A percentile compares a stretch with the other conserved stretches of the same genome.
Evolutionary conservation across 768 basidiomycete species (phyloP).

Genomic region (Exidia glandulosa): DNA sequence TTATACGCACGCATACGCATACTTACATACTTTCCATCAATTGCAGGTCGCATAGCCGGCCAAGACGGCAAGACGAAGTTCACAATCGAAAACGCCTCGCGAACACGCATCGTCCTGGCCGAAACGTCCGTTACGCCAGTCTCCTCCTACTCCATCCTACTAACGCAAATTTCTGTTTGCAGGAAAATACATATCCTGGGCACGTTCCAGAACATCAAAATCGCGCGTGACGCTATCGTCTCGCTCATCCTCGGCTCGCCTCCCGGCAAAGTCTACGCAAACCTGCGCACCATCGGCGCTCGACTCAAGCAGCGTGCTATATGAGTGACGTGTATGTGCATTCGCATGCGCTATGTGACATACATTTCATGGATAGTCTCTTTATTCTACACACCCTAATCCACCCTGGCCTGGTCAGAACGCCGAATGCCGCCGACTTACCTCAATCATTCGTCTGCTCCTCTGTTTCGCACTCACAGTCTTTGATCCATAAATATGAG

Average conservation of each 20-base stretch:
- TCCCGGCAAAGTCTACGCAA: slow-evolving; percentile 88
- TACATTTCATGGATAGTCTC: not conserved
- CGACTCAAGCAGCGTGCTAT: slow-evolving; percentile 88
- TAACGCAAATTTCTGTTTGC: slow-evolving; percentile 7
- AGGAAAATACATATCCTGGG: slow-evolving; percentile 99
- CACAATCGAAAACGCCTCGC: slow-evolving; percentile 92
- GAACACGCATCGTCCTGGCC: slow-evolving; percentile 96
- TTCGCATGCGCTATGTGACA: too few relatives aligned
- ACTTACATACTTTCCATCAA: not conserved
- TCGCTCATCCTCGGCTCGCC: slow-evolving; percentile 92
- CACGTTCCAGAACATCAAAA: slow-evolving; percentile 96
- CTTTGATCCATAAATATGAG: too few relatives aligned
- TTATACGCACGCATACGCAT: too few relatives aligned
- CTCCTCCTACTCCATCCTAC: not conserved
- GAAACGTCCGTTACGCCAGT: slow-evolving; percentile 59
- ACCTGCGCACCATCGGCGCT: slow-evolving; percentile 80
- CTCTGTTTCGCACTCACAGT: too few relatives aligned
- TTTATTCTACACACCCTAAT: not conserved
- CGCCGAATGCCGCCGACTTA: too few relatives aligned
- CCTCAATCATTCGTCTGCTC: too few relatives aligned
- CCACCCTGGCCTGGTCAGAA: too few relatives aligned
- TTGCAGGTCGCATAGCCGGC: slow-evolving; percentile 86
- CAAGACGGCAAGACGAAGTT: slow-evolving; percentile 99
- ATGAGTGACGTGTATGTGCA: slow-evolving; percentile 19
- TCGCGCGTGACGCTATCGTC: slow-evolving; percentile 92